Evolutionary conservation across 73 alveolate genomes (phyloP), one percentile per base, ranked within the genome.

Genomic region (Blepharisma stoltei): DNA sequence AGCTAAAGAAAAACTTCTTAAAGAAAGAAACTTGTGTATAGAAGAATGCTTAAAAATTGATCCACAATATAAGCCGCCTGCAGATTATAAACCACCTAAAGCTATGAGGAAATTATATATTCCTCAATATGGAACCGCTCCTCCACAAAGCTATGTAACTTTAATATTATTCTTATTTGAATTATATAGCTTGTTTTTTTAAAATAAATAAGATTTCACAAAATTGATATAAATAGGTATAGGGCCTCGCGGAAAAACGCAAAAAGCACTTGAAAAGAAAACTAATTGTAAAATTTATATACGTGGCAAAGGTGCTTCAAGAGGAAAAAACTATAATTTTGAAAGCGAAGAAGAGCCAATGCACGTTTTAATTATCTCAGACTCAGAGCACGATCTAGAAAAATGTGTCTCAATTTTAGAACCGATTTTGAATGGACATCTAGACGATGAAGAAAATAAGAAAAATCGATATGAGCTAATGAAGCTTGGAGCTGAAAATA

Each of bases 201-300:
- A n/a, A n/a, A n/a, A n/a, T n/a, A n/a, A n/a, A n/a, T n/a, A n/a
- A n/a, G n/a, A n/a, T n/a, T n/a, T n/a, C n/a, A n/a, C n/a, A n/a
- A n/a, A n/a, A n/a, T n/a, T n/a, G n/a, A n/a, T n/a, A n/a, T n/a
- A n/a, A n/a, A n/a, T n/a, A n/a, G n/a, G n/a, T n/a, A n/a, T n/a
- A 23, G 99, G 99, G 14, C 98, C 97, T 38, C 85, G 92, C 53
- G 99, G 99, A 53, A 87, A 88, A 60, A 96, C 95, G 53, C 83
- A 92, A 75, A 90, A 96, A 60, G 76, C 84, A 49, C 84, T 96
- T 6, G 98, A 96, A 78, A 86, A 86, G 54, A 75, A 86, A 27
- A 88, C 97, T 48, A 88, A 92, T 14, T 96, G 99, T 83, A 95
- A 93, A 81, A 96, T 96, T 45, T 77, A 88, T 47, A 92, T 96